Percentiles rank a stretch among this genome's conserved stretches.
phyloP scores from a whole-genome alignment of 805 yeast species.

The Suhomyces faveliae region DNA sequence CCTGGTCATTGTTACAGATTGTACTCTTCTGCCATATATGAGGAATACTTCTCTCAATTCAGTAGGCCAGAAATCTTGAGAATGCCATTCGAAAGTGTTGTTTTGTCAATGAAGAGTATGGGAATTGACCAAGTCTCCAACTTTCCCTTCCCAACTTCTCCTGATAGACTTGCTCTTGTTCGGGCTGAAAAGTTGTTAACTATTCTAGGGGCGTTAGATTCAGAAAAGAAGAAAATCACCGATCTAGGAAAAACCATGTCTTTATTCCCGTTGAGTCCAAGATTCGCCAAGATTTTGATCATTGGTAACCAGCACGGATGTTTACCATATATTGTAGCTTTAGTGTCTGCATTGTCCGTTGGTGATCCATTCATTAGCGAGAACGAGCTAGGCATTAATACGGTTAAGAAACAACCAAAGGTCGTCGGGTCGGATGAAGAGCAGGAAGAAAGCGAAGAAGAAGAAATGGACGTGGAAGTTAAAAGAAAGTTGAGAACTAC shows the following conservation, averaged over 20 bases:
- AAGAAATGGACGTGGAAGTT: conserved; percentile 37
- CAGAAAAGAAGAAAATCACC: conserved; percentile 55
- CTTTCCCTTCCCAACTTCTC: conserved; percentile 96
- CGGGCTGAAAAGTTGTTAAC: conserved; percentile 68
- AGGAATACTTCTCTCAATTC: conserved; percentile 79
- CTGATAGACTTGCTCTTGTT: conserved; percentile 57
- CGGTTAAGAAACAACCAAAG: conserved; percentile 11
- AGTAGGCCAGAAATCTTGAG: conserved; percentile 86
- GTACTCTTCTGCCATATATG: conserved; percentile 91
- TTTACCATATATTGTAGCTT: conserved; percentile 82
- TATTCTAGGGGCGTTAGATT: conserved; percentile 74
- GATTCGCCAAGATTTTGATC: conserved; percentile 86
- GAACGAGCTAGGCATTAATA: conserved; percentile 62
- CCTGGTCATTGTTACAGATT: conserved; percentile 96
- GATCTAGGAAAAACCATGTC: conserved; percentile 84
- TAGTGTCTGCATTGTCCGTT: conserved; percentile 89
- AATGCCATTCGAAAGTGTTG: conserved; percentile 97
- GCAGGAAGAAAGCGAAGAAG: conserved; percentile 29
- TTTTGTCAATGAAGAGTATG: conserved; percentile 93
- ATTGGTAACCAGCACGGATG: conserved; percentile 86
- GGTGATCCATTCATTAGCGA: conserved; percentile 87
- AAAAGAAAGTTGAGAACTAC: conserved; percentile 45
- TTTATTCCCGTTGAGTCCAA: conserved; percentile 87
- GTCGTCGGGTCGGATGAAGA: conserved; percentile 26
- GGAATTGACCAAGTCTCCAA: conserved; percentile 87